A percentile compares a stretch with the other conserved stretches of the same genome.
Conservation (phyloP, 257 asterid genomes). For the Ocimum tenuiflorum region DNA sequence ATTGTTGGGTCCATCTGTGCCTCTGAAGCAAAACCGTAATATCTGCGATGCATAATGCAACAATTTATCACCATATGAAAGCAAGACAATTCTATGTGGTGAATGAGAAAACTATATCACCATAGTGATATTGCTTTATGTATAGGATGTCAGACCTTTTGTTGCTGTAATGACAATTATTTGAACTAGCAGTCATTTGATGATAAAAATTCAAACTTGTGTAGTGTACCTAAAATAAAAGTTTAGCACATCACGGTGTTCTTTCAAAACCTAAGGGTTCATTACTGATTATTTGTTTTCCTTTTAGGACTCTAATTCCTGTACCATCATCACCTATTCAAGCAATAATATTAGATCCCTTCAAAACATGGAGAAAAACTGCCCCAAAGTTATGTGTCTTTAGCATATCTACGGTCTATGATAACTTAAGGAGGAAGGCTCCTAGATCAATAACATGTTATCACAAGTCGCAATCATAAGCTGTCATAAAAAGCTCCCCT, state of each 20-base stretch:
- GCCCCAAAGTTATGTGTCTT: background rate
- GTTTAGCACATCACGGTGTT: background rate
- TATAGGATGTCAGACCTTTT: background rate
- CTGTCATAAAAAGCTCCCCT: background rate
- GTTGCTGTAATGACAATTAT: background rate
- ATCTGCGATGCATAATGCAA: constrained; percentile 42
- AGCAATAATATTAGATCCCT: background rate
- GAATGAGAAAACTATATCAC: background rate
- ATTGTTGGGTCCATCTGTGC: constrained; percentile 91
- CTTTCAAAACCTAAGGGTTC: background rate
- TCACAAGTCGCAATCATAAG: background rate
- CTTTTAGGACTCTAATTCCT: background rate
- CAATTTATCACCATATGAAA: constrained; percentile 7
- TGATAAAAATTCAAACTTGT: background rate
- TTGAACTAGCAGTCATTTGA: background rate
- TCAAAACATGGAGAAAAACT: background rate
- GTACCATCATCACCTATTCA: background rate
- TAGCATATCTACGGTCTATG: background rate
- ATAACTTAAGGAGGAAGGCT: background rate
- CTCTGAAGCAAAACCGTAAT: constrained; percentile 92
- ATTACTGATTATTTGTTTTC: background rate
- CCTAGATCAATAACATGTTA: background rate
- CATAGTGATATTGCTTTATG: background rate
- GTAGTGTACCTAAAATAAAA: background rate
- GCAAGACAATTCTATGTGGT: constrained; percentile 3